Percentiles rank a stretch among this genome's conserved stretches.
Evolutionary conservation across 2,329 filamentous ascomycete species (phyloP).

Genomic region (Aspergillus awamori): DNA sequence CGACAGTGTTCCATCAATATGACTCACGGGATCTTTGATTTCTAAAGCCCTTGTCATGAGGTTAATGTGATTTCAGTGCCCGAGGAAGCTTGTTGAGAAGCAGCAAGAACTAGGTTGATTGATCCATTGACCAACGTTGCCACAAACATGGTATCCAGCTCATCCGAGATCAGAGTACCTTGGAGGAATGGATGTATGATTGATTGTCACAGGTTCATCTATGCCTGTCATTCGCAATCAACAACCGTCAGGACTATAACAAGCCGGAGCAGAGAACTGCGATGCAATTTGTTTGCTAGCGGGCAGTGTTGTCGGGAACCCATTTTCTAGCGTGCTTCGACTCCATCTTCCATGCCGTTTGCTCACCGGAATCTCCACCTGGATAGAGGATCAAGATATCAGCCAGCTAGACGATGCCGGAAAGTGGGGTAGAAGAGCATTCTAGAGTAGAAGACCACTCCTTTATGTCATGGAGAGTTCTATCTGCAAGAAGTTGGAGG

Average conservation of each 20-base stretch:
- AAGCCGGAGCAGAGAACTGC: background rate
- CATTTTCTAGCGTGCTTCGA: conserved; percentile 28
- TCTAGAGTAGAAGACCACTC: background rate
- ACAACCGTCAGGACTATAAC: background rate
- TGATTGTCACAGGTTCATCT: background rate
- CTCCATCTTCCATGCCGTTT: conserved; percentile 20
- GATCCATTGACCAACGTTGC: background rate
- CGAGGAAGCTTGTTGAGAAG: conserved; percentile 12
- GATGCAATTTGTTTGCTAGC: conserved; percentile 5
- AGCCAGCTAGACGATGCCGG: conserved; percentile 7
- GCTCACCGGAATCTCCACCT: conserved; percentile 15
- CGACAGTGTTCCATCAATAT: background rate
- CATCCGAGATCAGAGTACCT: conserved; percentile 14
- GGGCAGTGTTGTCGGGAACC: conserved; percentile 12
- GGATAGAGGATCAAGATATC: conserved; percentile 2
- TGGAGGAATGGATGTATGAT: conserved; percentile 9
- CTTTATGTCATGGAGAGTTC: conserved; percentile 2
- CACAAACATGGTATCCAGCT: conserved; percentile 5
- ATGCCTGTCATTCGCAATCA: background rate
- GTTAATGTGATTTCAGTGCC: conserved; percentile 9
- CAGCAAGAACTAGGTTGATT: background rate
- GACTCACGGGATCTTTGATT: background rate
- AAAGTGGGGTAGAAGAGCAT: conserved; percentile 6
- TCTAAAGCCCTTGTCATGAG: background rate
- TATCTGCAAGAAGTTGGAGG: background rate